Evolutionary conservation across 768 basidiomycete genomes (phyloP).

Genomic region (Hygrophorus pudorinus): DNA sequence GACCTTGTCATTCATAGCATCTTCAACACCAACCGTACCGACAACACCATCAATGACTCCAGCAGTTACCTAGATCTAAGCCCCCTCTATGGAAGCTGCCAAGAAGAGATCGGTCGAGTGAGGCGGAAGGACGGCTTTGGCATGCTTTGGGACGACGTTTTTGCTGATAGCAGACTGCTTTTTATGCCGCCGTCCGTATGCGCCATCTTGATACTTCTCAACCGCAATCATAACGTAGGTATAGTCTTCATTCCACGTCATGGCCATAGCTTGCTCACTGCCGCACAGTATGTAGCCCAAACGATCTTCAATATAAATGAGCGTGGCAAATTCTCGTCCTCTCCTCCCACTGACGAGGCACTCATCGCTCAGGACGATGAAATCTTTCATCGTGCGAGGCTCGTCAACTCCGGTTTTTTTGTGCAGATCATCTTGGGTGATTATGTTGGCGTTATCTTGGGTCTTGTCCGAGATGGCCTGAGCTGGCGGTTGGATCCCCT

Average conservation of each 20-base stretch:
- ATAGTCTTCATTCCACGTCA: slow-evolving; percentile 1
- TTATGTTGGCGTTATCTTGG: slow-evolving; percentile 69
- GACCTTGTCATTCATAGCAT: slow-evolving; percentile 65
- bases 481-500: slow-evolving; percentile 65
- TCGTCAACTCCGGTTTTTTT: slow-evolving; percentile 67
- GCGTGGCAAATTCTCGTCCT: slow-evolving; percentile 30
- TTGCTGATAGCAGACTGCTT: slow-evolving; percentile 55
- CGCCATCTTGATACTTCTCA: slow-evolving; percentile 59
- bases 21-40: slow-evolving; percentile 43
- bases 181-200: slow-evolving; percentile 66
- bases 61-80: slow-evolving; percentile 74
- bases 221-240: slow-evolving; percentile 66
- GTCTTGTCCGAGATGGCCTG: slow-evolving; percentile 51
- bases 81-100: slow-evolving; percentile 58
- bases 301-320: slow-evolving; percentile 66
- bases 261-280: slow-evolving; percentile 1
- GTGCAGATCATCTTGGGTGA: slow-evolving; percentile 64
- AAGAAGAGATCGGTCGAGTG: slow-evolving; percentile 35
- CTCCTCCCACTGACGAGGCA: slow-evolving; percentile 15
- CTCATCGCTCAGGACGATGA: slow-evolving; percentile 56
- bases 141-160: slow-evolving; percentile 54
- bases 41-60: slow-evolving; percentile 48
- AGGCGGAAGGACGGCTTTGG: slow-evolving; percentile 60
- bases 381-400: slow-evolving; percentile 61
- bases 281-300: slow-evolving; percentile 53